Evolutionary conservation across 2,329 filamentous ascomycete species (phyloP).

Genomic region (Epichloe hybrida): DNA sequence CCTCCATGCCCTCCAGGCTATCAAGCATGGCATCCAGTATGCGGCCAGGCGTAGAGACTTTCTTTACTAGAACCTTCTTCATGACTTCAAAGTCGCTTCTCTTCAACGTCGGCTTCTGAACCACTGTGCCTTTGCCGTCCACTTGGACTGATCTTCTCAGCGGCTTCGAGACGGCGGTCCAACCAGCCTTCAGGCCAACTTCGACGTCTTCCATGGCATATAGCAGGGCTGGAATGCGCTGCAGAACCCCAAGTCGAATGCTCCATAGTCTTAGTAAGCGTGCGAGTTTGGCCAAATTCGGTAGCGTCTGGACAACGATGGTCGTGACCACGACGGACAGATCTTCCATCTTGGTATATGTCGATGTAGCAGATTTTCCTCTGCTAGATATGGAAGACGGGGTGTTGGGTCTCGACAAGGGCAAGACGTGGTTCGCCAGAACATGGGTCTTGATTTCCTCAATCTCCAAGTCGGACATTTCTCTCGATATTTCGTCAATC

Average conservation of each 20-base stretch:
- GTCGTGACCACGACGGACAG: constrained; percentile 82
- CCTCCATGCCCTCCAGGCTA: constrained; percentile 65
- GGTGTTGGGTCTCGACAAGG: constrained; percentile 26
- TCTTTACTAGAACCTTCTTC: constrained; percentile 49
- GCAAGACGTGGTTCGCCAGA: constrained; percentile 63
- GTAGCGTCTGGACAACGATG: constrained; percentile 79
- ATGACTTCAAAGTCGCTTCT: constrained; percentile 42
- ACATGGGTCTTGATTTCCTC: constrained; percentile 87
- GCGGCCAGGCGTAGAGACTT: constrained; percentile 56
- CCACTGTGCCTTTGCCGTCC: constrained; percentile 7
- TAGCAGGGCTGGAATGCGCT: constrained; percentile 57
- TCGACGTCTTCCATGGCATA: constrained; percentile 52
- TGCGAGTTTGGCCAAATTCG: constrained; percentile 61
- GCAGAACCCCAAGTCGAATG: constrained; percentile 60
- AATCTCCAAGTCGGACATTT: constrained; percentile 57
- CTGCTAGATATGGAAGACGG: constrained; percentile 20
- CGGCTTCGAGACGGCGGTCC: constrained; percentile 41
- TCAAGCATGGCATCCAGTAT: constrained; percentile 79
- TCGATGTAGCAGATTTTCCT: constrained; percentile 30
- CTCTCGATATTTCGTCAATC: constrained; percentile 57
- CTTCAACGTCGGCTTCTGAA: constrained; percentile 18
- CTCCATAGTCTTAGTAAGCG: constrained; percentile 67
- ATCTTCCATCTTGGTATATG: constrained; percentile 67
- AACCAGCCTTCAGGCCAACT: constrained; percentile 50
- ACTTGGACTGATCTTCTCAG: constrained; percentile 9